phyloP scores from a whole-genome alignment of 306 rosid species.

The Astragalus glycyphyllos region DNA sequence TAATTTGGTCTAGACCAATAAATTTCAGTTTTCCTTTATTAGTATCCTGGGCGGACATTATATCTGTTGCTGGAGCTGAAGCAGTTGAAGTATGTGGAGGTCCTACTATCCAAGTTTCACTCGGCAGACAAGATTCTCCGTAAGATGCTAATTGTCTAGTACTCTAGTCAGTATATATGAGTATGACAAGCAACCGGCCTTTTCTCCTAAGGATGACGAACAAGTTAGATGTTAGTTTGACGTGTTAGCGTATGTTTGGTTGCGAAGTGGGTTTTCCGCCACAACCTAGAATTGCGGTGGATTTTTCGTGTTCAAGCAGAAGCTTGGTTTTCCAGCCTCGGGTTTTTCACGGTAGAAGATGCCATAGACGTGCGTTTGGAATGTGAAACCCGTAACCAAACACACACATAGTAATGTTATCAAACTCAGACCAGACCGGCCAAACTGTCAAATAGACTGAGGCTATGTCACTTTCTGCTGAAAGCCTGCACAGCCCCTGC shows the following conservation, averaged over 20 bases:
- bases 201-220: slow-evolving; percentile 17
- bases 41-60: slow-evolving; percentile 96
- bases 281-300: too few species aligned
- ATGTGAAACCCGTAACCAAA: too few species aligned
- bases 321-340: too few species aligned
- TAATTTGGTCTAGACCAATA: slow-evolving; percentile 46
- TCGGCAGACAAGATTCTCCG: slow-evolving; percentile 85
- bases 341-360: too few species aligned
- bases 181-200: not conserved
- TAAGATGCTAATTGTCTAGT: slow-evolving; percentile 51
- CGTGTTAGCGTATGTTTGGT: not conserved
- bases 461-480: too few species aligned
- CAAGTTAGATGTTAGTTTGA: slow-evolving; percentile 18
- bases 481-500: too few species aligned
- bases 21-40: slow-evolving; percentile 42
- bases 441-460: too few species aligned
- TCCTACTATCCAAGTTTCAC: slow-evolving; percentile 70
- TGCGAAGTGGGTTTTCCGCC: too few species aligned
- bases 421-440: too few species aligned
- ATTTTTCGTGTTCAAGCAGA: too few species aligned
- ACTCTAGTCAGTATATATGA: slow-evolving; percentile 33
- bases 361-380: too few species aligned
- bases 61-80: slow-evolving; percentile 96
- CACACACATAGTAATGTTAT: too few species aligned
- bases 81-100: slow-evolving; percentile 94